Evolutionary conservation across 495 filamentous ascomycete genomes (phyloP), one percentile per base, ranked within the genome.

Genomic region (Sabuloglossum arenarium): DNA sequence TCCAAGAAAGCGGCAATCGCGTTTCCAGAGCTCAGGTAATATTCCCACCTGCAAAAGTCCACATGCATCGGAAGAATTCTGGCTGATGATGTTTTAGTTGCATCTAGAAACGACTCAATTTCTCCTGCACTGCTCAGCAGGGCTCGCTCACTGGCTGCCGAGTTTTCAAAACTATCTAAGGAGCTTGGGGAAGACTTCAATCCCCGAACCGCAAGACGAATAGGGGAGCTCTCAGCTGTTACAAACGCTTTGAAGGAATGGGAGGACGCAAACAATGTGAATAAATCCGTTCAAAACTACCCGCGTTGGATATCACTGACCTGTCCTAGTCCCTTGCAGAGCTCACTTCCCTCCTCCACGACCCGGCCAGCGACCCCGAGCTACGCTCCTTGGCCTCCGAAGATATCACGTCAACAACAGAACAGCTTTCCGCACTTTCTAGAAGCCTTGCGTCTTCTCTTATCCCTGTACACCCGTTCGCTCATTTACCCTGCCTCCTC

Each of bases 391-490:
- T 97, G 52, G 91, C 91, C 29, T 68, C 74, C 16, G 85, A 90
- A 54, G 91, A 98, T 62, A 68, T 95, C 14, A 70, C 73, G 29
- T 64, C 71, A 11, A 86, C 83, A n/a, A 68, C 71, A 43, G 65
- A 71, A n/a, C 63, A 75, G 49, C 70, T 93, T 24, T 70, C 73
- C 12, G 60, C 67, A 0, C 74, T 89, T 23, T 78, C 79, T 1
- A 73, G 71, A 19, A 73, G 75, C 30, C 72, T 98, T 10, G 84
- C 84, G 39, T 75, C 75, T 19, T 74, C 84, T 14, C 78, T 98
- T 54, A 81, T 94, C 31, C 90, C 90, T 6, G 77, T 78, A 51
- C 88, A 98, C 63, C 90, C 93, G 5, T 98, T 97, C 64, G 86
- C 86, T n/a, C 76, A 87, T 56, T 79, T 98, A 60, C 86, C 88